Evolutionary conservation across 345 rosid species (phyloP).

Genomic region (Eucalyptus globulus): DNA sequence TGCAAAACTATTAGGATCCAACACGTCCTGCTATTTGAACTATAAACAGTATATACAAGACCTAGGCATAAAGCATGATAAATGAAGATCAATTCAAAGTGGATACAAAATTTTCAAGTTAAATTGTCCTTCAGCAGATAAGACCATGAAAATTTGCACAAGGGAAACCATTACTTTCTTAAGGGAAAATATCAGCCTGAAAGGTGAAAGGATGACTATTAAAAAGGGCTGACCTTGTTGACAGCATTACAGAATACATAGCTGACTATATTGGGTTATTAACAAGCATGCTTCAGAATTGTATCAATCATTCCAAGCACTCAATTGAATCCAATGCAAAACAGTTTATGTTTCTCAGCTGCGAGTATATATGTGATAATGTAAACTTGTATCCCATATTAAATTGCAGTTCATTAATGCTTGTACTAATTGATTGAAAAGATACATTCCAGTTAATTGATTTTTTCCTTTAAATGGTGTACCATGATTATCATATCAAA

Average conservation of each 20-base stretch:
- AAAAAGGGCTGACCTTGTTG: background rate
- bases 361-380: background rate
- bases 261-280: background rate
- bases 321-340: background rate
- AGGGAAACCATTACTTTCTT: background rate
- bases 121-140: background rate
- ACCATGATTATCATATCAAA: background rate
- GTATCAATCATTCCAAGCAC: background rate
- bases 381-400: background rate
- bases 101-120: background rate
- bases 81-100: background rate
- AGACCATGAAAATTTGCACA: background rate
- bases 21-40: background rate
- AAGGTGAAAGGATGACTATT: background rate
- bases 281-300: background rate
- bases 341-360: background rate
- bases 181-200: background rate
- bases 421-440: background rate
- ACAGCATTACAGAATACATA: background rate
- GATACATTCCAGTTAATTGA: background rate
- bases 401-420: background rate
- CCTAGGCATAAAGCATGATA: background rate
- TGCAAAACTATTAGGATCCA: background rate
- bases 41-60: background rate
- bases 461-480: background rate